These are phyloP conservation scores for Tilletia caries DNA, from an alignment of 1,284 basidiomycete species.

Conservation along the genomic window DNA sequence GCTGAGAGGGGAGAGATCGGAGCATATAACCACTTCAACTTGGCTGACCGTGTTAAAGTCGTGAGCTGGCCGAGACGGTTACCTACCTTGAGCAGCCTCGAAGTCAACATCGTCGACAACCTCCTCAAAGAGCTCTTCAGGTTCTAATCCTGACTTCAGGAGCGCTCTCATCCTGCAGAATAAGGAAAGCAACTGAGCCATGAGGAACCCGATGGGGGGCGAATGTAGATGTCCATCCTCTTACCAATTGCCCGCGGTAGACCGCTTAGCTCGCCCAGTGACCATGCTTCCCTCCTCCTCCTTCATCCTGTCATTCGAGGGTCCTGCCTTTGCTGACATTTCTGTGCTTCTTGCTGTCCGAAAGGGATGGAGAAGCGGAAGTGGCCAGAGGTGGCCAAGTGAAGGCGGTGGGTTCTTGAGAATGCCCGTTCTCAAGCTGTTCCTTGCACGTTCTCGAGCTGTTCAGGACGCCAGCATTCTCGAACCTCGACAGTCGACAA, in stretches of 20 bases:
- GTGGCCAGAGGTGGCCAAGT: neutral
- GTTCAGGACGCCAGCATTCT: too few species aligned
- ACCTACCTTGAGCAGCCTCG: slow-evolving; percentile 27
- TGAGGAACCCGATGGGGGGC: neutral
- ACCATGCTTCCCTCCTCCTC: slow-evolving; percentile 18
- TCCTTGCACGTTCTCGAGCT: too few species aligned
- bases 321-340: neutral
- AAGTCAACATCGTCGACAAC: slow-evolving; percentile 47
- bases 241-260: slow-evolving; percentile 31
- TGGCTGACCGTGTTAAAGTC: neutral
- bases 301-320: neutral
- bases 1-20: neutral
- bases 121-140: slow-evolving; percentile 45
- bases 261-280: slow-evolving; percentile 29
- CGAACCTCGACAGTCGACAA: too few species aligned
- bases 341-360: neutral
- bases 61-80: too few species aligned
- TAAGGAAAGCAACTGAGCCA: neutral
- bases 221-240: neutral
- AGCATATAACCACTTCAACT: too few species aligned
- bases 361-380: neutral
- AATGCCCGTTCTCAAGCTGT: too few species aligned
- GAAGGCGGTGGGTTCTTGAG: neutral
- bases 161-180: slow-evolving; percentile 38
- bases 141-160: slow-evolving; percentile 44